phyloP scores from a whole-genome alignment of 2,329 filamentous ascomycete species.

The Aspergillus ochraceus region DNA sequence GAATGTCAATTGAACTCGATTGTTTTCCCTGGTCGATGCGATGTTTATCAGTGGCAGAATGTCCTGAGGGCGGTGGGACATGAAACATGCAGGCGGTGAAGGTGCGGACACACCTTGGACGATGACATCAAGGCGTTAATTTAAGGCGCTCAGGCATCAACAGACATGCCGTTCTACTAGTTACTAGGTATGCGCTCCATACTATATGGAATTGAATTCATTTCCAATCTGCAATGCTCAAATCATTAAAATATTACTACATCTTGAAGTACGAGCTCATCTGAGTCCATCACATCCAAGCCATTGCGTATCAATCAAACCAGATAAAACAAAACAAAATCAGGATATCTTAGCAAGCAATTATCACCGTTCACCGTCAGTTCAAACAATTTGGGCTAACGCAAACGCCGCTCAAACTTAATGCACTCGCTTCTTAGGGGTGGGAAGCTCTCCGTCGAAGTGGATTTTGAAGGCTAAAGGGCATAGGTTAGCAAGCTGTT shows the following conservation, averaged over 20 bases:
- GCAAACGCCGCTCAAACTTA: neutral
- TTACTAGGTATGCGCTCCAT: no score
- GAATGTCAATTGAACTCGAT: neutral
- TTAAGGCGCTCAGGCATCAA: neutral
- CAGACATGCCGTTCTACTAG: no score
- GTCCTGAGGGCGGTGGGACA: neutral
- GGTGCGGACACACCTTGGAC: neutral
- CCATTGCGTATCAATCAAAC: neutral
- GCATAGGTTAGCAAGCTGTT: slow-evolving; percentile 16
- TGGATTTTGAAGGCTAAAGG: slow-evolving; percentile 45
- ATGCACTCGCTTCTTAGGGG: slow-evolving; percentile 16
- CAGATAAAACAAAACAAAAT: neutral
- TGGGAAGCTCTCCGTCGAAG: slow-evolving; percentile 40
- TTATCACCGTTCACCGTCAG: neutral
- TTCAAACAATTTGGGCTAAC: neutral
- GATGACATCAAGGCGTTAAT: neutral
- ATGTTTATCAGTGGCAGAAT: neutral
- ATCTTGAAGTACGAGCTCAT: neutral
- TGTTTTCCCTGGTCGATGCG: neutral
- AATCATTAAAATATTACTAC: neutral
- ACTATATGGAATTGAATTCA: no score
- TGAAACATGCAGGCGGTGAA: neutral
- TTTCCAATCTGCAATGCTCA: neutral
- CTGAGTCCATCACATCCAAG: neutral
- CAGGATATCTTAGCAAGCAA: slow-evolving; percentile 11